A percentile compares a stretch with the other conserved stretches of the same genome.
Conservation (phyloP, 2,329 filamentous ascomycete species). For the Setomelanomma holmii region DNA sequence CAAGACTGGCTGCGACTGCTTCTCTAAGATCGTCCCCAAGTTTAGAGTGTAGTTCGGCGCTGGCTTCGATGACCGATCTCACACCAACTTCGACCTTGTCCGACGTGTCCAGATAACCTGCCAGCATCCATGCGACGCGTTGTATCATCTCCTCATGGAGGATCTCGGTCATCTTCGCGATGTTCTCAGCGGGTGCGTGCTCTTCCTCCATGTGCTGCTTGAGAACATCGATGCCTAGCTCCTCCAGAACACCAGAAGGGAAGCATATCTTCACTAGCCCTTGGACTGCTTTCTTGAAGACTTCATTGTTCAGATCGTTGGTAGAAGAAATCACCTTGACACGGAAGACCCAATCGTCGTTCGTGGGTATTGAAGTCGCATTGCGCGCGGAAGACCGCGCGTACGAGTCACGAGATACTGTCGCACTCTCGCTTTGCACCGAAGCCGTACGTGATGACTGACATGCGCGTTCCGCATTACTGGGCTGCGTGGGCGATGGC, state of each 20-base stretch:
- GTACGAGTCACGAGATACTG: slow-evolving; percentile 1
- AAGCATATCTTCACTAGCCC: slow-evolving; percentile 38
- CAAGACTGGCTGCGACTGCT: slow-evolving; percentile 6
- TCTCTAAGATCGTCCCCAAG: slow-evolving; percentile 3
- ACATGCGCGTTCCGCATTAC: too few relatives aligned
- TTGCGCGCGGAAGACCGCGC: background rate
- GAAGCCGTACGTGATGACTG: too few relatives aligned
- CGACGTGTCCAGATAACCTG: slow-evolving; percentile 21
- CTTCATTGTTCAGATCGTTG: slow-evolving; percentile 13
- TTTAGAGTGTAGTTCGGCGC: slow-evolving; percentile 12
- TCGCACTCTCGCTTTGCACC: background rate
- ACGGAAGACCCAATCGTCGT: slow-evolving; percentile 30
- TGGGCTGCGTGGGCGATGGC: too few relatives aligned
- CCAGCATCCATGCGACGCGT: slow-evolving; percentile 26
- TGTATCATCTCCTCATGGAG: slow-evolving; percentile 29
- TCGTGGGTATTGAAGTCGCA: slow-evolving; percentile 10
- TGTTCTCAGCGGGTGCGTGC: slow-evolving; percentile 17
- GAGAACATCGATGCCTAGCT: slow-evolving; percentile 27
- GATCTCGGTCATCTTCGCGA: slow-evolving; percentile 17
- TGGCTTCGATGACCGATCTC: slow-evolving; percentile 12
- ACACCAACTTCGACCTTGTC: slow-evolving; percentile 20
- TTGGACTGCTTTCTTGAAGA: slow-evolving; percentile 33
- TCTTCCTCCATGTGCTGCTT: slow-evolving; percentile 30
- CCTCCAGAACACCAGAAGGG: slow-evolving; percentile 27
- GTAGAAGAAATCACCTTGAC: slow-evolving; percentile 29